These are phyloP conservation scores for Tephrocybe sp. DNA, from an alignment of 768 basidiomycete species.

Conservation along the genomic window DNA sequence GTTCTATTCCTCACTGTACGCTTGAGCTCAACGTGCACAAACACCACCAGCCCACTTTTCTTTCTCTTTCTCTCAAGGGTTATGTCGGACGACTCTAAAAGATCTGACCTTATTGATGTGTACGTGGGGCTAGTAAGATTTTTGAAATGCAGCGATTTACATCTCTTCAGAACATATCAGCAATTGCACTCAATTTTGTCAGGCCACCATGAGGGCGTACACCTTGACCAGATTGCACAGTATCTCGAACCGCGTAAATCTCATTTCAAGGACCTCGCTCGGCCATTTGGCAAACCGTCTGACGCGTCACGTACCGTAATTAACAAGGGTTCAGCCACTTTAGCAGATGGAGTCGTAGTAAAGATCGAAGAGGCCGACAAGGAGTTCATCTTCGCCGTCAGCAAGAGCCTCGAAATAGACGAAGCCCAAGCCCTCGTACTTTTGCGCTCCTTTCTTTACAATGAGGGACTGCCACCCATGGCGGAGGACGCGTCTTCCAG, in stretches of 20 bases:
- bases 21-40: background rate
- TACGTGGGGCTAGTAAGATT: slow-evolving; percentile 32
- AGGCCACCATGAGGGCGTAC: slow-evolving; percentile 57
- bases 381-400: slow-evolving; percentile 68
- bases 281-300: slow-evolving; percentile 70
- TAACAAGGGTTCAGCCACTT: slow-evolving; percentile 61
- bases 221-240: slow-evolving; percentile 55
- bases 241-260: slow-evolving; percentile 55
- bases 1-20: background rate
- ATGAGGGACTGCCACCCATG: slow-evolving; percentile 62
- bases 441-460: slow-evolving; percentile 74
- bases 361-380: slow-evolving; percentile 69
- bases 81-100: slow-evolving; percentile 51
- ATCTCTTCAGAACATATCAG: slow-evolving; percentile 53
- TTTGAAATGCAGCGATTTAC: background rate
- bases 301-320: slow-evolving; percentile 64
- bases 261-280: slow-evolving; percentile 54
- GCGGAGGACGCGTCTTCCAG: slow-evolving; percentile 40
- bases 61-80: slow-evolving; percentile 8
- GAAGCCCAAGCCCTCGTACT: slow-evolving; percentile 76
- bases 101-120: slow-evolving; percentile 74
- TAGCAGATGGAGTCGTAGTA: slow-evolving; percentile 63
- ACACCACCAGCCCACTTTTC: background rate
- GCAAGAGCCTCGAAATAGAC: slow-evolving; percentile 71
- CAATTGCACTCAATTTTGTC: slow-evolving; percentile 60